Conservation (phyloP, 2,329 filamentous ascomycete species). For the Pyrenophora seminiperda region DNA sequence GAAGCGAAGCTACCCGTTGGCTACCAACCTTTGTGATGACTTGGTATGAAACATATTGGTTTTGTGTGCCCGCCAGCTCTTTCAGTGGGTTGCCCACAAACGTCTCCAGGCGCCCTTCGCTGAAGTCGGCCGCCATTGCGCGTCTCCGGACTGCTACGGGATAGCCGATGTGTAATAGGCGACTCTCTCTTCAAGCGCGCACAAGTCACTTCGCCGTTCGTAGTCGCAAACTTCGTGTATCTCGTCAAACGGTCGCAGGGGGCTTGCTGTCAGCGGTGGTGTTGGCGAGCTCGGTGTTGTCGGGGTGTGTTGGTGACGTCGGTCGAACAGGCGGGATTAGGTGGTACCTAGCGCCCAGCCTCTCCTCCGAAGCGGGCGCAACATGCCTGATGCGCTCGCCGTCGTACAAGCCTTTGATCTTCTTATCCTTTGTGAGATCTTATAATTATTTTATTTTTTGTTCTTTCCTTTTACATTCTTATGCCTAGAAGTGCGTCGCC, state of each 20-base stretch:
- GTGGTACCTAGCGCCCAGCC: constrained; percentile 12
- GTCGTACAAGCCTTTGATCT: constrained; percentile 14
- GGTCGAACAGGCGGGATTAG: constrained; percentile 6
- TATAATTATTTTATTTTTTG: no score
- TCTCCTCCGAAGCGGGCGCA: constrained; percentile 6
- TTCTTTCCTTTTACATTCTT: no score
- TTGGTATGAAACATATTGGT: constrained; percentile 93
- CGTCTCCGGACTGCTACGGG: constrained; percentile 18
- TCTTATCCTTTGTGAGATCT: no score
- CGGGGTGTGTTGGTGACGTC: constrained; percentile 26
- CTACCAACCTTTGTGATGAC: constrained; percentile 79
- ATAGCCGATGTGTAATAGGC: constrained; percentile 7
- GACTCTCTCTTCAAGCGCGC: constrained; percentile 13
- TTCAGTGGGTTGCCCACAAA: constrained; percentile 83
- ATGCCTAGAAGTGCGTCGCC: neutral
- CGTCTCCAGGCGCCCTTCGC: constrained; percentile 78
- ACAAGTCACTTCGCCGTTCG: constrained; percentile 19
- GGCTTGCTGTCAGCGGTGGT: constrained; percentile 10
- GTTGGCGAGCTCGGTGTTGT: constrained; percentile 12
- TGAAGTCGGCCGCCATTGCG: constrained; percentile 45
- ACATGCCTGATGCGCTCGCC: constrained; percentile 3
- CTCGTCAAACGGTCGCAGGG: constrained; percentile 6
- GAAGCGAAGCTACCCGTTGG: neutral
- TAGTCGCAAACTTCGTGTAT: constrained; percentile 20
- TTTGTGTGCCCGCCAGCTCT: constrained; percentile 95